phyloP scores from a whole-genome alignment of 257 asterid genomes.

The Ophiorrhiza pumila region DNA sequence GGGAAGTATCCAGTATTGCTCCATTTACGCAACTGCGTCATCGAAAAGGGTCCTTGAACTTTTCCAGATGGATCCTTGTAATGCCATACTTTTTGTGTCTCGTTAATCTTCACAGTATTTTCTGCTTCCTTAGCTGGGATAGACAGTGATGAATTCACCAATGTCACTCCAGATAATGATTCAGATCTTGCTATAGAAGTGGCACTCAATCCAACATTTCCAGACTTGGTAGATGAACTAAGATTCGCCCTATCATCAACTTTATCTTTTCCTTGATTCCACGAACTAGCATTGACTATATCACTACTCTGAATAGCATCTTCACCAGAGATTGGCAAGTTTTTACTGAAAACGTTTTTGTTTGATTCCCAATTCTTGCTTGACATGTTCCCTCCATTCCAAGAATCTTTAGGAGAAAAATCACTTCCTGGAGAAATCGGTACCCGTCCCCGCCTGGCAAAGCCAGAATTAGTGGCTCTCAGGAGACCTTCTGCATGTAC shows the following conservation, averaged over 20 bases:
- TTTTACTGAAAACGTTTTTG: slow-evolving; percentile 44
- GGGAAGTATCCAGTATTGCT: slow-evolving; percentile 91
- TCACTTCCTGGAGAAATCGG: slow-evolving; percentile 72
- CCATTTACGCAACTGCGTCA: slow-evolving; percentile 91
- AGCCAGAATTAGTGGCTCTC: slow-evolving; percentile 61
- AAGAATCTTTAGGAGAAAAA: slow-evolving; percentile 54
- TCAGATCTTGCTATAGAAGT: slow-evolving; percentile 43
- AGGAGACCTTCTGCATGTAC: slow-evolving; percentile 55
- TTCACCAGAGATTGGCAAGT: slow-evolving; percentile 26
- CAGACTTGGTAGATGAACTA: slow-evolving; percentile 34
- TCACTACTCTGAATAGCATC: slow-evolving; percentile 43
- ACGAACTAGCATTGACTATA: slow-evolving; percentile 41
- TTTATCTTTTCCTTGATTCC: slow-evolving; percentile 62
- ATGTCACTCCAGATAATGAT: slow-evolving; percentile 37
- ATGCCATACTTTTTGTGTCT: slow-evolving; percentile 84
- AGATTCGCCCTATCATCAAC: slow-evolving; percentile 37
- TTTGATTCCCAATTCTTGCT: slow-evolving; percentile 45
- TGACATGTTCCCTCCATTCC: slow-evolving; percentile 46
- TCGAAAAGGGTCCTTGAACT: slow-evolving; percentile 91
- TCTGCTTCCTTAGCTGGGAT: slow-evolving; percentile 37
- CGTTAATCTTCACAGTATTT: slow-evolving; percentile 57
- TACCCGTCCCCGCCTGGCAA: slow-evolving; percentile 69
- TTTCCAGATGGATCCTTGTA: slow-evolving; percentile 95
- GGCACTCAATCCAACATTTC: slow-evolving; percentile 38
- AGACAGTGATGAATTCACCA: slow-evolving; percentile 41